Base-by-base conservation (phyloP, 2,329 filamentous ascomycete genomes). In the Aspergillus aculeatinus region DNA sequence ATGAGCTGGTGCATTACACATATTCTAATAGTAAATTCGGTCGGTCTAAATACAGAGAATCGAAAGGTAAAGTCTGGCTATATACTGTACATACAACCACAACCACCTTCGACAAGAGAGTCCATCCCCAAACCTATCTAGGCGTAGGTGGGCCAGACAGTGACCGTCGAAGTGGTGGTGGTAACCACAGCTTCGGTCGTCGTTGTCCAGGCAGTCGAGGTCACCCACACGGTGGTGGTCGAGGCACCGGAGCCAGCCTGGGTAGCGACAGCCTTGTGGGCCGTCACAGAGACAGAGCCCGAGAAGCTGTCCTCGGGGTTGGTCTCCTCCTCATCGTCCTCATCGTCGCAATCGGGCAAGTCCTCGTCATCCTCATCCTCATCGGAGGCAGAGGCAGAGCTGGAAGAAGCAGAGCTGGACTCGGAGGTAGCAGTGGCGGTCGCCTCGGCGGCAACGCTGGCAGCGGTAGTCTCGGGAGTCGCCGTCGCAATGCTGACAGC, bases 161-260 rank as follows among this genome's bases (percentile, higher is more conserved):
- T 61, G 19, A 61, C 42, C 39, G 55, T 58, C 1, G 51, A 50
- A n/a, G 59, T 61, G 39, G 51, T 55, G 19, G 59, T 61, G 23
- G 57, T 56, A 21, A 61, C 59, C 5, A 61, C 51, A 14, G 51
- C 14, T 21, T 55, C 48, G 4, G 59, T 61, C 4, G 56, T 58
- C 3, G 59, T 61, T 29, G 53, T 48, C 53, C 42, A 48, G 25
- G 42, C 53, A 7, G 53, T 55, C 44, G 53, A 55, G 14, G 53
- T 55, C 42, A 55, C 53, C 53, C 53, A 55, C n/a, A 48, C 12
- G 53, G 53, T 55, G 14, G 53, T 55, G 25, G 53, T 55, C n/a
- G 53, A 55, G 39, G 21, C 53, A 16, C 42, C 44, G 25, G 52
- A 55, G 25, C 48, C 53, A 2, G 53, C 42, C 19, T 21, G 10